phyloP scores from a whole-genome alignment of 1,284 basidiomycete genomes.

The Paramarasmius palmivorus region DNA sequence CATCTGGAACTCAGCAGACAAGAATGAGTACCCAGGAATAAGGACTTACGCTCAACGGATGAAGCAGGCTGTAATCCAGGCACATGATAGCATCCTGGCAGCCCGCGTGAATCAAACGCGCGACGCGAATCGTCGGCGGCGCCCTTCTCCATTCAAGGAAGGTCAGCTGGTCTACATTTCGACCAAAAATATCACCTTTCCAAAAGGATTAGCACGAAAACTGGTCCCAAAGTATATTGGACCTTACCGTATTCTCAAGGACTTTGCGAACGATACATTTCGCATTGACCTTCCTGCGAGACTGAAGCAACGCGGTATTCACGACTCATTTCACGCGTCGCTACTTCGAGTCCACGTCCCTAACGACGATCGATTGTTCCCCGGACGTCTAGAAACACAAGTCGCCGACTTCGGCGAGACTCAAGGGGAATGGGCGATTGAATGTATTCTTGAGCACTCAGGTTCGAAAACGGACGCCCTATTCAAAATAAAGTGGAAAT shows the following conservation, averaged over 20 bases:
- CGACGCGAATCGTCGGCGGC: constrained; percentile 23
- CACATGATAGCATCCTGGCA: constrained; percentile 30
- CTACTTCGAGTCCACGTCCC: constrained; percentile 25
- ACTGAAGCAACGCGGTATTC: constrained; percentile 24
- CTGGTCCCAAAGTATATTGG: constrained; percentile 32
- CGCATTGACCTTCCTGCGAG: constrained; percentile 23
- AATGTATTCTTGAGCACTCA: constrained; percentile 18
- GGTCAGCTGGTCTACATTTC: constrained; percentile 31
- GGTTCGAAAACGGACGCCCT: constrained; percentile 17
- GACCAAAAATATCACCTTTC: constrained; percentile 28
- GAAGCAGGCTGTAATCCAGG: constrained; percentile 20
- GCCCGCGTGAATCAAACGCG: constrained; percentile 29
- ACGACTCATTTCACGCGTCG: constrained; percentile 29
- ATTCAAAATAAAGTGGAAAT: constrained; percentile 25
- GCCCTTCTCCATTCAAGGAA: constrained; percentile 17
- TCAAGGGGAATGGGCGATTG: constrained; percentile 21
- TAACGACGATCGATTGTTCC: constrained; percentile 29
- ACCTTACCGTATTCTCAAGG: constrained; percentile 26
- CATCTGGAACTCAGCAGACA: constrained; percentile 24
- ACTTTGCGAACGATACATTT: constrained; percentile 26
- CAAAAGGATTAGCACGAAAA: constrained; percentile 27
- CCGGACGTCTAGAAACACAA: constrained; percentile 19
- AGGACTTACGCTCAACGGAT: constrained; percentile 20
- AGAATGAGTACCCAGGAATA: constrained; percentile 24
- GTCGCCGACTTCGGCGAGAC: constrained; percentile 14